Evolutionary conservation across 2,329 filamentous ascomycete genomes (phyloP).

Genomic region (Venturiaceae sp.): DNA sequence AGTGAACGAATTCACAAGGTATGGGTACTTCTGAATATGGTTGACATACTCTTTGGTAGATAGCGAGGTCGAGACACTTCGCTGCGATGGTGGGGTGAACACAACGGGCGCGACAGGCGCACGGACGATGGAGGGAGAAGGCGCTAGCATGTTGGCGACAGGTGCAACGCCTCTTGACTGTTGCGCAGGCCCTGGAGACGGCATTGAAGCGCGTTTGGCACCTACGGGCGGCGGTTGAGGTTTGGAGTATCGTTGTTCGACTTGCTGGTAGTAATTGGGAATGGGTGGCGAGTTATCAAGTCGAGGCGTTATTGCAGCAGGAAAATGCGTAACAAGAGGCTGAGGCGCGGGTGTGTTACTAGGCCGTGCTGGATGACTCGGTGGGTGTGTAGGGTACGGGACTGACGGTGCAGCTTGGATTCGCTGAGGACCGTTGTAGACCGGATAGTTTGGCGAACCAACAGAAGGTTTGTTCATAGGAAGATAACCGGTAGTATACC

Average conservation of each 20-base stretch:
- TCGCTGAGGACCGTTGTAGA: not conserved
- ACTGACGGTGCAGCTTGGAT: not conserved
- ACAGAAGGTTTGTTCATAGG: not conserved
- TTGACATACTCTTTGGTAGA: constrained; percentile 27
- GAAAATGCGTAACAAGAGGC: not conserved
- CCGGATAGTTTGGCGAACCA: not conserved
- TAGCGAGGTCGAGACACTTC: constrained; percentile 19
- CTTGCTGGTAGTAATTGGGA: constrained; percentile 7
- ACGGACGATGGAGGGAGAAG: not conserved
- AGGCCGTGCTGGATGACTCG: not conserved
- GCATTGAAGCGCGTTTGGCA: not conserved
- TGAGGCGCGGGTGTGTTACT: not conserved
- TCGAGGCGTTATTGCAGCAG: not conserved
- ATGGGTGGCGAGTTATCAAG: constrained; percentile 6
- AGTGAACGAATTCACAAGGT: constrained; percentile 34
- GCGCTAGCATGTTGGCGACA: not conserved
- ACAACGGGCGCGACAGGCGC: not conserved
- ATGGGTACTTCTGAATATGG: constrained; percentile 35
- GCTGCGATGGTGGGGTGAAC: constrained; percentile 4
- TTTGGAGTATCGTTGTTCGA: constrained; percentile 5
- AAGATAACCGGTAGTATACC: not conserved
- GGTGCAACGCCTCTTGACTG: not conserved
- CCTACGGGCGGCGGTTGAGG: not conserved
- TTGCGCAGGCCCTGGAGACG: not conserved
- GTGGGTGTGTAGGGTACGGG: not conserved